Percentiles rank a stretch among this genome's conserved stretches.
Evolutionary conservation across 2,329 filamentous ascomycete genomes (phyloP).

Genomic region (Colletotrichum truncatum): DNA sequence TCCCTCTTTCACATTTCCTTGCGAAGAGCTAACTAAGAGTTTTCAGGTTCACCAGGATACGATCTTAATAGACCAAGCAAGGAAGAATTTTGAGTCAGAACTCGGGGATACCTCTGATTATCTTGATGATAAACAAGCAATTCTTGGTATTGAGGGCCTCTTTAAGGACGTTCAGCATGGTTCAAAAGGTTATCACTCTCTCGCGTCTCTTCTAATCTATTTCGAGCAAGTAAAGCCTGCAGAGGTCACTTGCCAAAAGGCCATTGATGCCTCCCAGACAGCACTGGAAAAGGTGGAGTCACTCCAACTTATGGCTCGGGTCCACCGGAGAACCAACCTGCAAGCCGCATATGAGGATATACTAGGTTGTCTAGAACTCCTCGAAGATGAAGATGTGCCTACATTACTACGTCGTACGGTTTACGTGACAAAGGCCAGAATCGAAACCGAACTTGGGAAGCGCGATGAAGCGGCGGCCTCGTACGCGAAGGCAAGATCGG

Average conservation of each 20-base stretch:
- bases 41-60: constrained; percentile 28
- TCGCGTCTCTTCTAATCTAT: constrained; percentile 32
- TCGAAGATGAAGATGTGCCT: constrained; percentile 2
- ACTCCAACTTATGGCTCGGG: constrained; percentile 28
- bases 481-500: constrained; percentile 27
- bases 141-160: constrained; percentile 33
- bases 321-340: constrained; percentile 21
- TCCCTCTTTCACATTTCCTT: too few species aligned
- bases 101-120: not conserved
- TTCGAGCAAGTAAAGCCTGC: constrained; percentile 30
- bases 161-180: constrained; percentile 33
- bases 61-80: constrained; percentile 30
- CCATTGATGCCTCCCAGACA: constrained; percentile 1
- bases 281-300: constrained; percentile 32
- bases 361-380: not conserved
- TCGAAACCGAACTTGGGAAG: constrained; percentile 27
- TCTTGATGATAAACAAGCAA: constrained; percentile 9
- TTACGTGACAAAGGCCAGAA: constrained; percentile 31
- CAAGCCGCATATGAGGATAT: constrained; percentile 31
- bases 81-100: constrained; percentile 27
- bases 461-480: constrained; percentile 27
- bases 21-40: too few species aligned
- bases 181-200: constrained; percentile 31
- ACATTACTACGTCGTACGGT: constrained; percentile 18
- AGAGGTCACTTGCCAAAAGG: constrained; percentile 31